phyloP scores from a whole-genome alignment of 345 rosid genomes.

The Eucalyptus tenuipes region DNA sequence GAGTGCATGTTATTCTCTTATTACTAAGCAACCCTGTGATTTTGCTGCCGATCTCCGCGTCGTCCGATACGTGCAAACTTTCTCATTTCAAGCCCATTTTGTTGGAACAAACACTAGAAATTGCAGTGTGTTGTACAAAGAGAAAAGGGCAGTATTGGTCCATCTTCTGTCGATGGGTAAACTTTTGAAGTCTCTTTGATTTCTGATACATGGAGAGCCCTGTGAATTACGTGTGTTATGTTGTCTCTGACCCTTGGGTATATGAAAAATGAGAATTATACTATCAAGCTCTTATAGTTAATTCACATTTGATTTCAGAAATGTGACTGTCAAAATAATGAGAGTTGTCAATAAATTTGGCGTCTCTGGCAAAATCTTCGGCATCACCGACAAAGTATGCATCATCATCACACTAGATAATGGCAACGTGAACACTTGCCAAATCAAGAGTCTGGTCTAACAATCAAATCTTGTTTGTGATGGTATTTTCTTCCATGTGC shows the following conservation, averaged over 20 bases:
- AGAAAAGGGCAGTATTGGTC: background rate
- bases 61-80: background rate
- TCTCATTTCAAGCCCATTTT: background rate
- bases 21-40: background rate
- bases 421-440: background rate
- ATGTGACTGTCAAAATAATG: background rate
- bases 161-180: background rate
- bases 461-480: background rate
- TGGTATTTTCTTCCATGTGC: background rate
- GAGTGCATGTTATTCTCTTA: background rate
- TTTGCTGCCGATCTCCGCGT: background rate
- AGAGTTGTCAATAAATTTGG: background rate
- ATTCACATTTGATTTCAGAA: background rate
- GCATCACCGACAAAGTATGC: background rate
- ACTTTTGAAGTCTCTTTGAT: background rate
- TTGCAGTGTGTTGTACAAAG: background rate
- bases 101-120: background rate
- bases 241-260: background rate
- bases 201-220: background rate
- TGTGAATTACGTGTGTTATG: background rate
- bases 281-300: background rate
- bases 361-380: rapidly evolving
- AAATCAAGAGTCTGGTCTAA: background rate
- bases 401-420: background rate
- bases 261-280: background rate